Conservation (phyloP, 2,329 filamentous ascomycete genomes). For the Aspergillus texensis region DNA sequence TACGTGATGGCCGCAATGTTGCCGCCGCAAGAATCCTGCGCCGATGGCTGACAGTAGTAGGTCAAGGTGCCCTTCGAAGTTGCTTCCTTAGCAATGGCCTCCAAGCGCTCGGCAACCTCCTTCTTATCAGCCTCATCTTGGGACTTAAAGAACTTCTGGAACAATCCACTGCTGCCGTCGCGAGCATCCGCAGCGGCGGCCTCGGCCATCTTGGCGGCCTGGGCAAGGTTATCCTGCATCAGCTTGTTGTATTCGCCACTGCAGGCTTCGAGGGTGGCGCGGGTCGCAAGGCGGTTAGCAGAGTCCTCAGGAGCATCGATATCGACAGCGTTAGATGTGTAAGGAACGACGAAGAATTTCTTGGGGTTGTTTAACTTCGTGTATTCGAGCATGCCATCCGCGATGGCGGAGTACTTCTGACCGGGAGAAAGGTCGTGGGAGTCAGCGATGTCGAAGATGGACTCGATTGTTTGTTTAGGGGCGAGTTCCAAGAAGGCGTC, state of each 20-base stretch:
- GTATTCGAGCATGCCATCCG: slow-evolving; percentile 17
- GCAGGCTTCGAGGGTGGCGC: slow-evolving; percentile 15
- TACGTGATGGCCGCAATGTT: slow-evolving; percentile 22
- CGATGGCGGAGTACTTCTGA: slow-evolving; percentile 15
- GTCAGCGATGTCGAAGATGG: slow-evolving; percentile 18
- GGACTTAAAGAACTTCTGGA: slow-evolving; percentile 23
- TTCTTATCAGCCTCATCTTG: slow-evolving; percentile 6
- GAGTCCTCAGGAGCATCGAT: slow-evolving; percentile 11
- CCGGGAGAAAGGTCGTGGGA: slow-evolving; percentile 15
- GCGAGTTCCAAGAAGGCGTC: slow-evolving; percentile 18
- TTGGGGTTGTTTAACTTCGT: slow-evolving; percentile 5
- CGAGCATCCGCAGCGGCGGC: slow-evolving; percentile 17
- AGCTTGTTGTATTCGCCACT: slow-evolving; percentile 14
- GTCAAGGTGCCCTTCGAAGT: slow-evolving; percentile 15
- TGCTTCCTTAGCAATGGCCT: slow-evolving; percentile 20
- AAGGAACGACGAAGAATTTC: slow-evolving; percentile 10
- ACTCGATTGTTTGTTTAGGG: slow-evolving; percentile 17
- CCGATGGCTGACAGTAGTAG: slow-evolving; percentile 19
- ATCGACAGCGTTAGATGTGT: slow-evolving; percentile 16
- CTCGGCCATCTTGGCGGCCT: slow-evolving; percentile 18
- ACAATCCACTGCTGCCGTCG: slow-evolving; percentile 7
- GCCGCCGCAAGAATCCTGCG: slow-evolving; percentile 16
- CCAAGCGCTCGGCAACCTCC: slow-evolving; percentile 17
- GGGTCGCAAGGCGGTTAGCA: slow-evolving; percentile 2
- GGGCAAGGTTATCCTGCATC: slow-evolving; percentile 13